A percentile compares a stretch with the other conserved stretches of the same genome.
phyloP scores from a whole-genome alignment of 75 land plant genomes.

The Picea sitchensis region DNA sequence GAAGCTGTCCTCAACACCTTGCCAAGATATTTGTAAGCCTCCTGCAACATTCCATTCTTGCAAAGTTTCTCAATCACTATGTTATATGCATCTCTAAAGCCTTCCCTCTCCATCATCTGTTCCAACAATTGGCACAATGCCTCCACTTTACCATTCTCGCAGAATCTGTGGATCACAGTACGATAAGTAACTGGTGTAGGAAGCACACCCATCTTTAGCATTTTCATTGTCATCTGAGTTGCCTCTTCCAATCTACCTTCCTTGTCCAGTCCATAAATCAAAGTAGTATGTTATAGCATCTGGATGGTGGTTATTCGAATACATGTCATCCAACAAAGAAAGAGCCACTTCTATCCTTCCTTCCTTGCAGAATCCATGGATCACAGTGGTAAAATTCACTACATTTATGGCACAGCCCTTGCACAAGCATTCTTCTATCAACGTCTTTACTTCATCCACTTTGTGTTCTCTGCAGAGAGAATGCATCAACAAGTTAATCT shows the following conservation, averaged over 20 bases:
- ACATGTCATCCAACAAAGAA: conserved; percentile 72
- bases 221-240: conserved; percentile 36
- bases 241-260: conserved; percentile 61
- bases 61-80: conserved; percentile 64
- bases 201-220: conserved; percentile 61
- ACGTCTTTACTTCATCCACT: conserved; percentile 38
- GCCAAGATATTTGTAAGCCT: conserved; percentile 50
- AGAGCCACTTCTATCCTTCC: conserved; percentile 56
- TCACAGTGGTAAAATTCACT: conserved; percentile 62
- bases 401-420: conserved; percentile 65
- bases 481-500: conserved; percentile 57
- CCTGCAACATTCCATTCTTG: conserved; percentile 46
- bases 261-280: conserved; percentile 63
- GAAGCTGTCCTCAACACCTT: conserved; percentile 57
- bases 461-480: conserved; percentile 45
- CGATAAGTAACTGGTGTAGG: conserved; percentile 80
- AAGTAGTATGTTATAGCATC: conserved; percentile 68
- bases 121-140: conserved; percentile 50
- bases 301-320: conserved; percentile 58
- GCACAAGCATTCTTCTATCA: conserved; percentile 59
- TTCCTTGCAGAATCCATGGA: conserved; percentile 65
- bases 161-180: conserved; percentile 62
- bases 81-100: conserved; percentile 49
- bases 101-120: conserved; percentile 41
- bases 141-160: conserved; percentile 49